Evolutionary conservation across 768 basidiomycete genomes (phyloP), one percentile per base, ranked within the genome.

Genomic region (Russula olivacea): DNA sequence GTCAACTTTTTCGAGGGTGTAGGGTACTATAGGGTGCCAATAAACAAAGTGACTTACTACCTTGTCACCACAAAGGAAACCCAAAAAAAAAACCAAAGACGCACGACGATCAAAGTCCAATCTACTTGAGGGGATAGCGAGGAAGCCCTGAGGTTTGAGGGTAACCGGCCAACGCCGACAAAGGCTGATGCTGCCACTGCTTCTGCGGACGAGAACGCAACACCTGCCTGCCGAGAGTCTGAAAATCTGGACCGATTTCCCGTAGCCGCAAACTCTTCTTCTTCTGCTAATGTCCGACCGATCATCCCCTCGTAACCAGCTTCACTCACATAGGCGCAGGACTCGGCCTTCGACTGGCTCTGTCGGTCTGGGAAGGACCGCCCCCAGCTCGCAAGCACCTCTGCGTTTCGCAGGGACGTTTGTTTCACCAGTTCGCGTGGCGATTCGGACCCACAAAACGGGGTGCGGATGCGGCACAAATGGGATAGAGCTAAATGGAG

Each of bases 211-310:
- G 41, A 56, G 38, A 61, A 55, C 48, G 49, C 32, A 25, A 63
- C 45, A 30, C 62, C 2, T n/a, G n/a, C n/a, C n/a, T 41, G 34
- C 53, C 58, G 23, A 59, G 25, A 28, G 38, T 49, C 38, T 43
- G 38, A 48, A 49, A 49, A 51, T 62, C 55, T 56, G 40, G 48
- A 8, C 47, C 19, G 48, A 45, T 51, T 50, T 55, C 38, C 62
- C 11, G 40, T 52, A 48, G 28, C 30, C n/a, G 10, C 38, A 40
- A 32, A 1, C 5, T 32, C 32, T 32, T 21, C 12, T n/a, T 45
- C 63, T 60, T 64, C 57, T 61, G 57, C 57, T 59, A 47, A 64
- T 64, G 45, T 64, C 58, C 63, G 63, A 55, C 59, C 48, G 59
- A 64, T 55, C 63, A 55, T 30, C 63, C 34, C 56, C 61, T 47